Conservation (phyloP, 2,329 filamentous ascomycete genomes). For the Knufia fluminis region DNA sequence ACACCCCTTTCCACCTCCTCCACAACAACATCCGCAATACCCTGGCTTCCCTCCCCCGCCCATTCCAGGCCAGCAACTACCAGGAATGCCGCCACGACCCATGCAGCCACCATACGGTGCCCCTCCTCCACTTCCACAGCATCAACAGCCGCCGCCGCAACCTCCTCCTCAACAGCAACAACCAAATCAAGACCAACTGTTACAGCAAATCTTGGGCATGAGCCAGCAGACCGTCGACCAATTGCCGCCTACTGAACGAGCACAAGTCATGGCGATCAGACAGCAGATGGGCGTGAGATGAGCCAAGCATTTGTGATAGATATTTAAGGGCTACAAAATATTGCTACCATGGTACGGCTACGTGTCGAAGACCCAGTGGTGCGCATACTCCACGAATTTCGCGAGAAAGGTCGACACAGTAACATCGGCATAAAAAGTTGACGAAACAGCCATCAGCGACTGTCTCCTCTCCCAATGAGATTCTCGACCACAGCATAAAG, state of each 20-base stretch:
- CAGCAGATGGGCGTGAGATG: conserved; percentile 43
- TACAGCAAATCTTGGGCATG: conserved; percentile 73
- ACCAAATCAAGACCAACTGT: conserved; percentile 55
- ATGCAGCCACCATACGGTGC: conserved; percentile 30
- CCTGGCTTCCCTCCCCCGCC: conserved; percentile 20
- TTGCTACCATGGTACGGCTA: no score
- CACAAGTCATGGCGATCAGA: conserved; percentile 70
- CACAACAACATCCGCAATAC: conserved; percentile 26
- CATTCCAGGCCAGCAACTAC: conserved; percentile 23
- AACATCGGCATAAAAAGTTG: no score
- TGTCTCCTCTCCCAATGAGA: no score
- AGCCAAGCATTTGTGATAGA: not conserved
- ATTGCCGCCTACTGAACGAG: conserved; percentile 63
- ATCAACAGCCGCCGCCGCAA: conserved; percentile 48
- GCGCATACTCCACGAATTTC: no score
- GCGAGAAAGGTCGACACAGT: no score
- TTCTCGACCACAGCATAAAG: no score
- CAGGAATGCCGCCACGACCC: conserved; percentile 31
- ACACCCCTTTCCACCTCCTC: conserved; percentile 21
- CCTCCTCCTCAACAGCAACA: conserved; percentile 41
- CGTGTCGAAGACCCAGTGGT: no score
- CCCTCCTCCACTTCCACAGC: conserved; percentile 31
- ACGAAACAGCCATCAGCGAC: no score
- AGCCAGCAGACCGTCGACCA: conserved; percentile 71
- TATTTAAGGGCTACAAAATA: not conserved